Base-by-base conservation (phyloP, 73 alveolate species). In the Paramecium sonneborni region DNA sequence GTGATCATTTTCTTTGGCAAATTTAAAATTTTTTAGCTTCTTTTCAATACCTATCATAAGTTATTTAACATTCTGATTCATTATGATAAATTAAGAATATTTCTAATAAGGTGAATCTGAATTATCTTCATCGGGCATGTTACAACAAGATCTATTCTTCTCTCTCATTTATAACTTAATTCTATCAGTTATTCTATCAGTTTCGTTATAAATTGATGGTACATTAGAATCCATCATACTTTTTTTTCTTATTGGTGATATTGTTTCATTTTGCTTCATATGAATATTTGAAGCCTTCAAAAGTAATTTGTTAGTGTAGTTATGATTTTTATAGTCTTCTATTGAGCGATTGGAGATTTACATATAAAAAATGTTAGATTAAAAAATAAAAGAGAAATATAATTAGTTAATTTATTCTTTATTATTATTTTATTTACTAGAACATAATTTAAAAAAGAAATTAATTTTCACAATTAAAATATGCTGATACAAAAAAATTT, bases 1-100 rank as follows among this genome's bases (percentile, higher is more conserved):
- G 48, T 79, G 74, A 79, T 44, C 90, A n/a, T 39, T 46, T 10
- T 79, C 90, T 44, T 79, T 79, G 14, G 41, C 44, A 46, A 24
- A 32, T 24, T 79, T 79, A 37, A 79, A 79, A 23, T 43, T 39
- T 24, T 44, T 79, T 11, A 79, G 14, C 43, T 79, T 79, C 74
- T 79, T 79, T 30, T 44, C 41, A 10, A 79, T 38, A 46, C 32
- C 34, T 6, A 79, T 21, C 74, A 79, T 43, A 20, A 18, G 46
- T 39, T 32, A 62, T 30, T 30, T 79, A 34, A 44, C 46, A 46
- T 79, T 38, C 44, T 21, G 39, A n/a, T 21, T 30, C 34, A 79
- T 21, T 4, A 46, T 44, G 8, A 79, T 11, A 24, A 79, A 44
- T 79, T 79, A 62, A 8, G 74, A 38, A 28, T 43, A 41, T 79